These are phyloP conservation scores for Scytalidium sp. DNA, from an alignment of 2,329 filamentous ascomycete species.

Conservation along the genomic window DNA sequence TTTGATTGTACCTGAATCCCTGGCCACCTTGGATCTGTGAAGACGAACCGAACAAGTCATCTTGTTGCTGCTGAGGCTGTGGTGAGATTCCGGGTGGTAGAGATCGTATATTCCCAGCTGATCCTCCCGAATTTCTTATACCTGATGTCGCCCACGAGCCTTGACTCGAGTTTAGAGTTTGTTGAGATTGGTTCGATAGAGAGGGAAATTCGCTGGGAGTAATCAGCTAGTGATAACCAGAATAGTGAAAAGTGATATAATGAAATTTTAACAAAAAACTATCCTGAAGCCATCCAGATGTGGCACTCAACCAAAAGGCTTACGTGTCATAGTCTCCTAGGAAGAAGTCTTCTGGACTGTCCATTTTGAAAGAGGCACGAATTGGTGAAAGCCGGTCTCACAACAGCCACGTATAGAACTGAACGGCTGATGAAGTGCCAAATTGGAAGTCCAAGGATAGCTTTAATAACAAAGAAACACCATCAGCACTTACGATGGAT, in stretches of 20 bases:
- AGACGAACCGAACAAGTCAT: constrained; percentile 30
- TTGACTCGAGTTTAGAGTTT: constrained; percentile 20
- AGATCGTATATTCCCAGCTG: constrained; percentile 23
- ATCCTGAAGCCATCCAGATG: neutral
- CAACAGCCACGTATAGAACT: neutral
- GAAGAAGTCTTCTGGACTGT: neutral
- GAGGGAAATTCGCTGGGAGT: constrained; percentile 60
- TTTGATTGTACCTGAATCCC: constrained; percentile 28
- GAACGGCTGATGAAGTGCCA: too few species aligned
- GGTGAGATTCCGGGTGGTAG: constrained; percentile 26
- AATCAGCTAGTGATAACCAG: neutral
- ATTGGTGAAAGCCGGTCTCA: neutral
- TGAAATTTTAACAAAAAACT: neutral
- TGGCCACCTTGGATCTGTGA: constrained; percentile 27
- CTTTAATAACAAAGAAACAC: neutral
- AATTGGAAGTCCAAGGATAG: neutral
- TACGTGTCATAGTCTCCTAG: neutral
- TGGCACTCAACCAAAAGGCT: neutral
- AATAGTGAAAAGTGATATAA: neutral
- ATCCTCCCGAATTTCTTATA: constrained; percentile 23
- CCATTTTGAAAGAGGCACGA: neutral
- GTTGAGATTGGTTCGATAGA: constrained; percentile 52
- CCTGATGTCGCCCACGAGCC: constrained; percentile 28
- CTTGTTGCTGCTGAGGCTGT: constrained; percentile 29
- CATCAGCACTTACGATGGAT: constrained; percentile 57